Conservation (phyloP, 805 yeast genomes). For the Candida multigemmis region DNA sequence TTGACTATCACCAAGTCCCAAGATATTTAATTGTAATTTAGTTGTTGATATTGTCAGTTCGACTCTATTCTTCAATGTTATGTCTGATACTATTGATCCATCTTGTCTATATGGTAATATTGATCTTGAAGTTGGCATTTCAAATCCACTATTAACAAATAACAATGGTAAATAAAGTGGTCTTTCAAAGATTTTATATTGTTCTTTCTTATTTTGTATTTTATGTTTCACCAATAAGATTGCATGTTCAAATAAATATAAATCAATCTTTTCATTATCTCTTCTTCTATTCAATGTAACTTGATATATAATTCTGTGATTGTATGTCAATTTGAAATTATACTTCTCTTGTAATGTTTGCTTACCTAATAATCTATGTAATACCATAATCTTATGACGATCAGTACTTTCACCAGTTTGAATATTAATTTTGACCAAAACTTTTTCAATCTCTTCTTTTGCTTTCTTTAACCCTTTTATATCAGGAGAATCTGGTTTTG, state of each 20-base stretch:
- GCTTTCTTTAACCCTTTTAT: slow-evolving; percentile 61
- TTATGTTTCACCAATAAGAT: slow-evolving; percentile 78
- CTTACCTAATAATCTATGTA: slow-evolving; percentile 45
- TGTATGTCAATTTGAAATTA: slow-evolving; percentile 77
- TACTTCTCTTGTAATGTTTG: slow-evolving; percentile 81
- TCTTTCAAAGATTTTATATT: slow-evolving; percentile 81
- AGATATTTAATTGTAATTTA: slow-evolving; percentile 42
- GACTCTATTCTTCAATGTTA: slow-evolving; percentile 15
- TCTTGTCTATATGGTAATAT: slow-evolving; percentile 26
- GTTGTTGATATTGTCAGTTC: slow-evolving; percentile 12
- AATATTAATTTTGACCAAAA: slow-evolving; percentile 68
- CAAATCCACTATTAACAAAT: slow-evolving; percentile 70
- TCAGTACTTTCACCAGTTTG: slow-evolving; percentile 94
- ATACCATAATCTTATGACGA: slow-evolving; percentile 77
- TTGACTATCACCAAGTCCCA: slow-evolving; percentile 45
- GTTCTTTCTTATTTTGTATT: slow-evolving; percentile 82
- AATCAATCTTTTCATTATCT: slow-evolving; percentile 74
- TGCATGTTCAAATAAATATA: slow-evolving; percentile 83
- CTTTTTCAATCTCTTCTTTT: slow-evolving; percentile 62
- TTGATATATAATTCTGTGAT: slow-evolving; percentile 72
- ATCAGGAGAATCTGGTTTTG: slow-evolving; percentile 71
- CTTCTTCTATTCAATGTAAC: slow-evolving; percentile 63
- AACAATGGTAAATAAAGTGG: slow-evolving; percentile 77
- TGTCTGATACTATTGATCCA: slow-evolving; percentile 29
- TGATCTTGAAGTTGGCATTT: slow-evolving; percentile 51